Evolutionary conservation across 2,329 filamentous ascomycete species (phyloP).

Genomic region (Neonectria coccinea): DNA sequence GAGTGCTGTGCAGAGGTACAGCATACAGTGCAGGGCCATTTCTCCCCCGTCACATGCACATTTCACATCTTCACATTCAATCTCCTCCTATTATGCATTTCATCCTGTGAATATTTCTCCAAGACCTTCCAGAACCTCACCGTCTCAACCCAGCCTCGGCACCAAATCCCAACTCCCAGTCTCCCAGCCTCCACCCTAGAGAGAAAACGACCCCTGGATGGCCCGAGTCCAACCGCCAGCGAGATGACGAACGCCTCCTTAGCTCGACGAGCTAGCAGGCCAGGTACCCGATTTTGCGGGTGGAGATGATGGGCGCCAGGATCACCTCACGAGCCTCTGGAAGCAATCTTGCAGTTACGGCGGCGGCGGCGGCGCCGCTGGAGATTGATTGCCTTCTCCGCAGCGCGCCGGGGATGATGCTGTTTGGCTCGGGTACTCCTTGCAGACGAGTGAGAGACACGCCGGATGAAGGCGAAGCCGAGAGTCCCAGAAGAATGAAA

Average conservation of each 20-base stretch:
- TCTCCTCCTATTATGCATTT: neutral
- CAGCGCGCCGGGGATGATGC: neutral
- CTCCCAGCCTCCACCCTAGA: constrained; percentile 2
- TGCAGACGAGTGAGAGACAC: neutral
- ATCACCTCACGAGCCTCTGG: constrained; percentile 1
- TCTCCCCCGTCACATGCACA: neutral
- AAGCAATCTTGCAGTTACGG: constrained; percentile 3
- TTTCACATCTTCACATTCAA: neutral
- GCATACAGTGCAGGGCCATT: neutral
- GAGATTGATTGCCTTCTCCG: constrained; percentile 7
- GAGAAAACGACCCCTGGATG: constrained; percentile 15
- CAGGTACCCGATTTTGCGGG: constrained; percentile 9
- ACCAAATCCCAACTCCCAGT: neutral
- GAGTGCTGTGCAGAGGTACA: neutral
- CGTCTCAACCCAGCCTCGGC: neutral
- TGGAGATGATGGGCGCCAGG: constrained; percentile 18
- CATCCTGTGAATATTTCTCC: neutral
- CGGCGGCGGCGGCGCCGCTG: neutral
- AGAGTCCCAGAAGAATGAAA: constrained; percentile 4
- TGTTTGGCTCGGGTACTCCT: neutral
- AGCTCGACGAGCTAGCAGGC: constrained; percentile 6
- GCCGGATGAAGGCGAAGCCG: neutral
- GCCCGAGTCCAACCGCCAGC: constrained; percentile 4
- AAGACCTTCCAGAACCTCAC: neutral
- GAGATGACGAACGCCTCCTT: constrained; percentile 11